phyloP scores from a whole-genome alignment of 768 basidiomycete genomes.

The Suillus americanus region DNA sequence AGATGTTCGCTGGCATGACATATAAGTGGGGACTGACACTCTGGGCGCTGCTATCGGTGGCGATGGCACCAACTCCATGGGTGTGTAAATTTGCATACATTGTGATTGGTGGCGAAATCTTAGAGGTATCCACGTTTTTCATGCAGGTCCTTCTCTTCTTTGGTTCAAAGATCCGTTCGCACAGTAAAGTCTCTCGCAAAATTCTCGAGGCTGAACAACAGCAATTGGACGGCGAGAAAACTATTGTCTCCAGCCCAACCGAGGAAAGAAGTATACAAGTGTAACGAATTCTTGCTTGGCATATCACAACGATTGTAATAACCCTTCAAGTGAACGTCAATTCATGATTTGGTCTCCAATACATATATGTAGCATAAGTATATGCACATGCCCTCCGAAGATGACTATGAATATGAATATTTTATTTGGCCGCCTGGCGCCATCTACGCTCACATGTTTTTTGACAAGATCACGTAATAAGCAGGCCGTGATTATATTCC shows the following conservation, averaged over 20 bases:
- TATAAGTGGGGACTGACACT: conserved; percentile 49
- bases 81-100: conserved; percentile 26
- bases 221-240: neutral
- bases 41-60: conserved; percentile 39
- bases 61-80: conserved; percentile 47
- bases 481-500: too few species aligned
- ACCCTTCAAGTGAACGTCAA: neutral
- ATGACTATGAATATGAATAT: too few species aligned
- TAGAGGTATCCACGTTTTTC: neutral
- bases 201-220: conserved; percentile 19
- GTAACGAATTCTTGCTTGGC: neutral
- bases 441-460: too few species aligned
- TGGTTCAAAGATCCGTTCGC: conserved; percentile 33
- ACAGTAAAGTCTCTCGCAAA: conserved; percentile 22
- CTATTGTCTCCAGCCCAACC: neutral
- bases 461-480: too few species aligned
- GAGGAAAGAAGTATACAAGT: neutral
- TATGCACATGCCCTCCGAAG: too few species aligned
- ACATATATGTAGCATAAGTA: too few species aligned
- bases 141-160: conserved; percentile 28
- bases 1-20: conserved; percentile 46
- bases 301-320: neutral
- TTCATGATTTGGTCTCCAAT: neutral
- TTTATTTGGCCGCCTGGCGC: too few species aligned
- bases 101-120: neutral